A percentile compares a stretch with the other conserved stretches of the same genome.
Evolutionary conservation across 2,329 filamentous ascomycete genomes (phyloP).

Genomic region (Trichoderma aggressivum): DNA sequence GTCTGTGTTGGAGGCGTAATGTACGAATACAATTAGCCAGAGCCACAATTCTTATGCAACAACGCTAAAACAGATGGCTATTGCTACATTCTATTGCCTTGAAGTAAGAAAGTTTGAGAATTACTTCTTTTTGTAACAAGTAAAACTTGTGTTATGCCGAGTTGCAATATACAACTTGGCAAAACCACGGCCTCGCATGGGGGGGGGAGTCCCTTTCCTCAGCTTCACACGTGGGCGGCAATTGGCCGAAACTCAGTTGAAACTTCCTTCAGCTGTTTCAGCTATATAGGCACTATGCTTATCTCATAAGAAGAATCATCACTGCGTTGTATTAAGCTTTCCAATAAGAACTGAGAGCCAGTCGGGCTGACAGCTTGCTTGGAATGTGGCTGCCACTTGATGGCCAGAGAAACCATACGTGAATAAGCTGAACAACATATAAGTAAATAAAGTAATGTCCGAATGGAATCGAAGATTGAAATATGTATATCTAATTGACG

Average conservation of each 20-base stretch:
- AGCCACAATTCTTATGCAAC: neutral
- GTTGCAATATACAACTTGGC: neutral
- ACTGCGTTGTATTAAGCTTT: neutral
- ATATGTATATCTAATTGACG: too few relatives aligned
- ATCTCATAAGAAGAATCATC: neutral
- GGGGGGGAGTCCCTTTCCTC: neutral
- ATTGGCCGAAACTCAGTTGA: neutral
- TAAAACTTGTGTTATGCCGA: neutral
- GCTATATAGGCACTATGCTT: neutral
- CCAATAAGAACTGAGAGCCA: neutral
- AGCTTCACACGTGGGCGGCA: neutral
- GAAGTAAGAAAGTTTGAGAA: neutral
- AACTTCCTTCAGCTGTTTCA: neutral
- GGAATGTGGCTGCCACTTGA: neutral
- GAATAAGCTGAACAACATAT: neutral
- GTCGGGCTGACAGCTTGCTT: neutral
- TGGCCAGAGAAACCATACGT: neutral
- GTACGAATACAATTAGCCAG: rapidly evolving
- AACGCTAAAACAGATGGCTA: neutral
- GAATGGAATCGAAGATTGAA: neutral
- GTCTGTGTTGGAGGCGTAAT: neutral
- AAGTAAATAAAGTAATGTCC: neutral
- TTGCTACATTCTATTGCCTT: neutral
- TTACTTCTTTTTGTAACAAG: neutral
- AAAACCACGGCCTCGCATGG: neutral